These are phyloP conservation scores for Trichoderma brevicompactum DNA, from an alignment of 2,329 filamentous ascomycete species.

Conservation along the genomic window DNA sequence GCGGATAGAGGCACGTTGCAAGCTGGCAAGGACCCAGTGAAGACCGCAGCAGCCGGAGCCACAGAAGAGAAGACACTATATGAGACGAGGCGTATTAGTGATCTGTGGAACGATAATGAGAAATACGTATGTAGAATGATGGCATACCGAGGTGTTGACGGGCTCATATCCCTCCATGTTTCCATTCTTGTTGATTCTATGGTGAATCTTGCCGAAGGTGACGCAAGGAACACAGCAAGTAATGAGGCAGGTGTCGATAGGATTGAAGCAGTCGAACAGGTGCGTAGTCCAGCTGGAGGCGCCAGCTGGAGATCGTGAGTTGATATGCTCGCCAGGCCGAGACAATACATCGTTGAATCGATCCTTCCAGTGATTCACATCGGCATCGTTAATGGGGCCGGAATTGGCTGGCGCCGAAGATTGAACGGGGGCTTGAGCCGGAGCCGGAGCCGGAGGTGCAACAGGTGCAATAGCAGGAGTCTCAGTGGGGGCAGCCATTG, in stretches of 20 bases:
- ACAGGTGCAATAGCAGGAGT: background rate
- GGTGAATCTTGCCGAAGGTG: slow-evolving; percentile 54
- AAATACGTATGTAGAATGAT: slow-evolving; percentile 7
- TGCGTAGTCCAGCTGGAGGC: slow-evolving; percentile 46
- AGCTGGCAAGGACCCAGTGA: slow-evolving; percentile 49
- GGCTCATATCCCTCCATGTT: slow-evolving; percentile 51
- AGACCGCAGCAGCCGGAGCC: slow-evolving; percentile 47
- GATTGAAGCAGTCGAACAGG: slow-evolving; percentile 52
- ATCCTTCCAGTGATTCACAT: slow-evolving; percentile 51
- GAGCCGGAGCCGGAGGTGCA: slow-evolving; percentile 2
- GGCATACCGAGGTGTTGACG: slow-evolving; percentile 51
- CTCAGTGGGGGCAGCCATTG: slow-evolving; percentile 26
- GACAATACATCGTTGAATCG: slow-evolving; percentile 51
- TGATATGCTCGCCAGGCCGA: slow-evolving; percentile 48
- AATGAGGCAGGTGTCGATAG: slow-evolving; percentile 51
- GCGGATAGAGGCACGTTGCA: slow-evolving; percentile 52
- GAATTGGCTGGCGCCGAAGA: slow-evolving; percentile 28
- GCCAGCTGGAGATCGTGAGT: slow-evolving; percentile 46
- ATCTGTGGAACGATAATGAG: background rate
- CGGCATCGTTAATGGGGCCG: slow-evolving; percentile 48
- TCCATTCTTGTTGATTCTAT: slow-evolving; percentile 48
- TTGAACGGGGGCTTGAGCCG: slow-evolving; percentile 1
- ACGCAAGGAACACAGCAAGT: slow-evolving; percentile 53
- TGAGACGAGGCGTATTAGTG: slow-evolving; percentile 27
- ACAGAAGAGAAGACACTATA: slow-evolving; percentile 50